Evolutionary conservation across 2,329 filamentous ascomycete genomes (phyloP).

Genomic region (Trematosphaeria pertusa): DNA sequence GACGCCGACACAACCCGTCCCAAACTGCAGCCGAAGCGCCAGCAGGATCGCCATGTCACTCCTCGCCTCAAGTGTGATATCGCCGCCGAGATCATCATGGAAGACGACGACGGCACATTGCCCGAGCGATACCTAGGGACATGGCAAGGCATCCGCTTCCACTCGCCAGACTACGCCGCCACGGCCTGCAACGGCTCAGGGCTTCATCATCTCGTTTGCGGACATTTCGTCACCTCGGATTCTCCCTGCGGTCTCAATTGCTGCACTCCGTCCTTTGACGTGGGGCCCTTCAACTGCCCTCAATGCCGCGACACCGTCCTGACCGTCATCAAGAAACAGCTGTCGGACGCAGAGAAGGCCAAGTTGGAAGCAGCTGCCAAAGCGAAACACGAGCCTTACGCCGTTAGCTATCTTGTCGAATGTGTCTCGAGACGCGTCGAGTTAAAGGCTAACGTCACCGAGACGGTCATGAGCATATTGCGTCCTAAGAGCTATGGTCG

Average conservation of each 20-base stretch:
- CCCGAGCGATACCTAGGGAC: slow-evolving; percentile 23
- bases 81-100: slow-evolving; percentile 14
- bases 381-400: background rate
- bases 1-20: background rate
- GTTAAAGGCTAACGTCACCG: slow-evolving; percentile 10
- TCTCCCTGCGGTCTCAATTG: slow-evolving; percentile 21
- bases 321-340: slow-evolving; percentile 6
- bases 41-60: background rate
- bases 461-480: slow-evolving; percentile 9
- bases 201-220: slow-evolving; percentile 20
- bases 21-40: background rate
- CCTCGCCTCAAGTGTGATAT: background rate
- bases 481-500: slow-evolving; percentile 2
- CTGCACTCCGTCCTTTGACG: background rate
- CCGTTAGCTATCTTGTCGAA: slow-evolving; percentile 7
- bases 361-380: background rate
- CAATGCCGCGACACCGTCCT: slow-evolving; percentile 10
- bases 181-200: slow-evolving; percentile 1
- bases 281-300: slow-evolving; percentile 15
- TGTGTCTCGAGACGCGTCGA: slow-evolving; percentile 1
- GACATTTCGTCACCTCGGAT: slow-evolving; percentile 14
- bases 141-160: slow-evolving; percentile 10
- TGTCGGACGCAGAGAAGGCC: background rate
- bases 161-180: background rate
- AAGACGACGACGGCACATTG: slow-evolving; percentile 15